Evolutionary conservation across 495 filamentous ascomycete genomes (phyloP), one percentile per base, ranked within the genome.

Genomic region (Amphirosellinia nigrospora): DNA sequence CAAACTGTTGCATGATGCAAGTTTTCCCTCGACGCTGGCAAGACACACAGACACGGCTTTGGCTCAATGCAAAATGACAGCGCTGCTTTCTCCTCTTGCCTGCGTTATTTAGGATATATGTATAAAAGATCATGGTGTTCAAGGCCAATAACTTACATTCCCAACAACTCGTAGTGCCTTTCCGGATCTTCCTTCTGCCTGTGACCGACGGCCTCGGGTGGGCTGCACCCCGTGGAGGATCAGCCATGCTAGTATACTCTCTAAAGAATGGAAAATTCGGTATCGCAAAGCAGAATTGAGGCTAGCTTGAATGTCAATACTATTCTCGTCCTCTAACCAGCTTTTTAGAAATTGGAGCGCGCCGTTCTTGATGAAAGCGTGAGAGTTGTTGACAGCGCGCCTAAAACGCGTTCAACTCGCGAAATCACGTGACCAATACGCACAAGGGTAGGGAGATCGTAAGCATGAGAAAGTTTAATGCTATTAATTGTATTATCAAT

Each of bases 31-130:
- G 60, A 30, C 60, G 60, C 26, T 32, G 41, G 39, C 60, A 63
- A 46, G 60, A 45, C 13, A 63, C 60, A 32, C 60, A 63, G 4
- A 28, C 60, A 23, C 60, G 60, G 19, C 39, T 63, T 46, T 63
- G 60, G 19, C 32, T 16, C 11, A 19, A 19, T 16, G 39, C 26
- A 26, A 63, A 46, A 19, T 46, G 41, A 46, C 60, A 63, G 23
- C 60, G 60, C 41, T 63, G 60, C 32, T 63, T 63, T 46, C 60
- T 46, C 13, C 41, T 23, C 39, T 63, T 63, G 60, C 60, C 60
- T 63, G 16, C 30, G 10, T 30, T 9, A 19, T 43, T 46, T 28
- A 23, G 23, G 21, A 46, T 46, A 46, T n/a, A 8, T 63, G 60
- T 63, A 45, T n/a, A 46, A 8, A 19, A 46, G 15, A 15, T 21